Evolutionary conservation across 192 early-diverging fungal genomes (phyloP).

Genomic region (Coemansia nantahalensis): DNA sequence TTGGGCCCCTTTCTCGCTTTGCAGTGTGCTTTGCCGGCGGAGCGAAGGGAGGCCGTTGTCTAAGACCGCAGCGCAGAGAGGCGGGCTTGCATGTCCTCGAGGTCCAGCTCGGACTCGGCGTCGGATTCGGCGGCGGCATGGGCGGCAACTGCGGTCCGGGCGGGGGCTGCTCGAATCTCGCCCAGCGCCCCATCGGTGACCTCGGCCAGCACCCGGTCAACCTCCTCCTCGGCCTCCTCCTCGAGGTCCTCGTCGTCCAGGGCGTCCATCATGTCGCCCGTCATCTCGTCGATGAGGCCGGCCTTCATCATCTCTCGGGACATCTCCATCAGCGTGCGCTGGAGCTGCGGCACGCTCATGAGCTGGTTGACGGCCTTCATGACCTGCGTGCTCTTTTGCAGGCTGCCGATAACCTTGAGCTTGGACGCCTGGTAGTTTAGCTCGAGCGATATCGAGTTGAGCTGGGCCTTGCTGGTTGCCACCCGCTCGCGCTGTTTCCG

Average conservation of each 20-base stretch:
- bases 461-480: constrained; percentile 84
- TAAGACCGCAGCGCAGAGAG: constrained; percentile 73
- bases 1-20: too few species aligned
- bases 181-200: constrained; percentile 75
- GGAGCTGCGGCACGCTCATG: constrained; percentile 82
- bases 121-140: constrained; percentile 36
- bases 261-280: constrained; percentile 82
- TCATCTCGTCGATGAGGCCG: constrained; percentile 95
- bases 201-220: constrained; percentile 85
- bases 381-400: constrained; percentile 85
- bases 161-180: constrained; percentile 1
- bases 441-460: constrained; percentile 89
- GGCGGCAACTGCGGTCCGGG: constrained; percentile 11
- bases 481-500: constrained; percentile 78
- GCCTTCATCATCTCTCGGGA: constrained; percentile 98
- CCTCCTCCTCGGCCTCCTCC: constrained; percentile 85
- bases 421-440: constrained; percentile 83
- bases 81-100: constrained; percentile 85
- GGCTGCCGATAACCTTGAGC: constrained; percentile 80
- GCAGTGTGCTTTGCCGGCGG: too few species aligned
- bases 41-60: not conserved
- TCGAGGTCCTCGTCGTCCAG: constrained; percentile 88
- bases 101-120: constrained; percentile 68
- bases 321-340: constrained; percentile 85
- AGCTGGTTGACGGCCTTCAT: constrained; percentile 91